phyloP scores from a whole-genome alignment of 1,284 basidiomycete species.

The Cryptococcus sp. region DNA sequence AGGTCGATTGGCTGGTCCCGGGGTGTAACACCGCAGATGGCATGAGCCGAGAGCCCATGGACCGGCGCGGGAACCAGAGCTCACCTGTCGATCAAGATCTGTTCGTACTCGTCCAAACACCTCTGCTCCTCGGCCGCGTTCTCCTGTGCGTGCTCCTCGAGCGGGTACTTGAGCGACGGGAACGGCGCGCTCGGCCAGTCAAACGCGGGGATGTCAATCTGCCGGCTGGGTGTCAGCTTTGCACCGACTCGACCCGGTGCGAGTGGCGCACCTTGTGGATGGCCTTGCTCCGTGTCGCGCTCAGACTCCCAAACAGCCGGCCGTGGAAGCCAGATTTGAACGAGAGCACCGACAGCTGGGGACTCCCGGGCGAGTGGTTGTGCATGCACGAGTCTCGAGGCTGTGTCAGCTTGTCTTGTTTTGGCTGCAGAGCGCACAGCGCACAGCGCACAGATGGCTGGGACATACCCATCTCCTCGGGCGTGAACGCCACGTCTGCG shows the following conservation, averaged over 20 bases:
- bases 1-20: constrained; percentile 49
- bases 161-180: constrained; percentile 56
- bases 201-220: constrained; percentile 58
- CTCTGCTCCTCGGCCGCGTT: constrained; percentile 50
- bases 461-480: constrained; percentile 40
- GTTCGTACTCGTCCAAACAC: constrained; percentile 42
- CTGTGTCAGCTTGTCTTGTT: neutral
- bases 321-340: constrained; percentile 57
- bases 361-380: constrained; percentile 55
- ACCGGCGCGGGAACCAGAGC: neutral
- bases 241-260: neutral
- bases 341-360: constrained; percentile 54
- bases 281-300: constrained; percentile 53
- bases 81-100: constrained; percentile 38
- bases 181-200: constrained; percentile 57
- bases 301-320: constrained; percentile 54
- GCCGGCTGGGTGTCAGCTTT: neutral
- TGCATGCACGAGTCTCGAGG: constrained; percentile 52
- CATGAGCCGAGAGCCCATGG: too few relatives aligned
- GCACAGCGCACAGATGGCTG: neutral
- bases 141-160: constrained; percentile 53
- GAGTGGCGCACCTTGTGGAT: constrained; percentile 53
- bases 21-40: too few relatives aligned
- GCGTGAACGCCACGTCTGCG: constrained; percentile 28
- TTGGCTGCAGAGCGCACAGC: neutral